Evolutionary conservation across 805 yeast genomes (phyloP).

Genomic region (Wickerhamiella dianesei): DNA sequence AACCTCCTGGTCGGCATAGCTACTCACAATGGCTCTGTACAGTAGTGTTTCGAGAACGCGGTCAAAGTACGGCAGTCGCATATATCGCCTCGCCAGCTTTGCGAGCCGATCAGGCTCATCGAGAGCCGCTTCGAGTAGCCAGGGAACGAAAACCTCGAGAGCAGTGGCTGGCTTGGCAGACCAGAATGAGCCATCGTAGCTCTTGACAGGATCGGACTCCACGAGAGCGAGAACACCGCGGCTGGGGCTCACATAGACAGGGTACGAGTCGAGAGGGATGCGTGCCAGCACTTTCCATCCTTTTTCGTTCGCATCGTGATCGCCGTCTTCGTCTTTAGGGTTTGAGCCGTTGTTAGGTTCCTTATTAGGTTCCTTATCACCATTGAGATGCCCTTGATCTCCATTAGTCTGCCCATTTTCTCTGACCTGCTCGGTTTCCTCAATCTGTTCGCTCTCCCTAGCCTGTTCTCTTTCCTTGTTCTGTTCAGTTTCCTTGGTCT

Average conservation of each 20-base stretch:
- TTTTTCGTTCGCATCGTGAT: not conserved
- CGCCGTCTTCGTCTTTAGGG: not conserved
- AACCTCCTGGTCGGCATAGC: not conserved
- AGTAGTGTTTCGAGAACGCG: constrained; percentile 31
- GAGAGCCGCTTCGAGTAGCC: constrained; percentile 22
- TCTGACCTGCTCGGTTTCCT: too few species aligned
- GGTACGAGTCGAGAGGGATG: constrained; percentile 35
- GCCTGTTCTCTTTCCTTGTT: too few species aligned
- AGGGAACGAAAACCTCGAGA: constrained; percentile 25
- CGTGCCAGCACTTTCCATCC: constrained; percentile 7
- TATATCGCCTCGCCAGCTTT: constrained; percentile 21
- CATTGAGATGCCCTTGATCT: too few species aligned
- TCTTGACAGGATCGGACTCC: constrained; percentile 32
- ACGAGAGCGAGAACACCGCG: constrained; percentile 38
- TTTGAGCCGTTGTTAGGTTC: constrained; percentile 8
- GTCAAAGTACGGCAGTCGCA: constrained; percentile 28
- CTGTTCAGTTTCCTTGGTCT: not conserved
- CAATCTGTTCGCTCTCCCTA: too few species aligned
- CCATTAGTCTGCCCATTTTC: too few species aligned
- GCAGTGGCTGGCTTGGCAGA: constrained; percentile 23
- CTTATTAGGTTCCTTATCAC: too few species aligned
- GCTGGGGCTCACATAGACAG: constrained; percentile 33
- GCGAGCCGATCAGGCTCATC: constrained; percentile 12
- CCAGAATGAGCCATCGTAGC: constrained; percentile 24
- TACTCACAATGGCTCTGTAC: constrained; percentile 20